Evolutionary conservation across 208 protist species (phyloP).

Genomic region (Trypanosoma mega): DNA sequence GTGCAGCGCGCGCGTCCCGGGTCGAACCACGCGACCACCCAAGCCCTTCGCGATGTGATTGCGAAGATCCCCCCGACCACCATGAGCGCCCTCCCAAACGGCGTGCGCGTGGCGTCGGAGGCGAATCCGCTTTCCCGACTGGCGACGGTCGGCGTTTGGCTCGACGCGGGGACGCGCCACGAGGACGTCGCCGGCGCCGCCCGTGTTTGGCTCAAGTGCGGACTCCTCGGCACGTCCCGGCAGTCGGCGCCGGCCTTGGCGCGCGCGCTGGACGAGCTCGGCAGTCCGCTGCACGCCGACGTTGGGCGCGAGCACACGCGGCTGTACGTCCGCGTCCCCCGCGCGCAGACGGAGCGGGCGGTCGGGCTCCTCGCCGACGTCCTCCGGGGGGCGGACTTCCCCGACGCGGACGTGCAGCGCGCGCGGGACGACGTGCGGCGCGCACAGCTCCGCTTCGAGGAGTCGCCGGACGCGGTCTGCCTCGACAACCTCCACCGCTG

Average conservation of each 20-base stretch:
- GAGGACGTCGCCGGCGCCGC: constrained; percentile 97
- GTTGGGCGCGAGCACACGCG: constrained; percentile 96
- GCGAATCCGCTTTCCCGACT: constrained; percentile 84
- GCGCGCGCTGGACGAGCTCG: constrained; percentile 95
- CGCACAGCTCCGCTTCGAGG: constrained; percentile 94
- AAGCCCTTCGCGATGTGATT: constrained; percentile 66
- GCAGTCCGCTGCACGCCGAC: constrained; percentile 95
- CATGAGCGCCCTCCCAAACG: constrained; percentile 93
- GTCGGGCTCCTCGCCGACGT: constrained; percentile 97
- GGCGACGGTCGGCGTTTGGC: constrained; percentile 97
- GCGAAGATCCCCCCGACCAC: constrained; percentile 85
- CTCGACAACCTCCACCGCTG: constrained; percentile 96
- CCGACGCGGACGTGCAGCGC: constrained; percentile 81
- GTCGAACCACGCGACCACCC: constrained; percentile 67
- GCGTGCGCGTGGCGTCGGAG: constrained; percentile 96
- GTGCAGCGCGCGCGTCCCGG: constrained; percentile 78
- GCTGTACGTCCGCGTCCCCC: constrained; percentile 94
- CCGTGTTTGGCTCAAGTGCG: constrained; percentile 98
- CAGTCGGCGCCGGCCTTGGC: constrained; percentile 88
- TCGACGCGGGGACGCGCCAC: constrained; percentile 95
- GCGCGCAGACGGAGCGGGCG: constrained; percentile 91
- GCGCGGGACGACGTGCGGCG: constrained; percentile 90
- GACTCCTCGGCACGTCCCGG: constrained; percentile 95
- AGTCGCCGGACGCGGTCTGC: constrained; percentile 92
- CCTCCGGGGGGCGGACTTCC: constrained; percentile 93